Conservation (phyloP, 202 grass and related monocot genomes). For the Brachypodium distachyon region DNA sequence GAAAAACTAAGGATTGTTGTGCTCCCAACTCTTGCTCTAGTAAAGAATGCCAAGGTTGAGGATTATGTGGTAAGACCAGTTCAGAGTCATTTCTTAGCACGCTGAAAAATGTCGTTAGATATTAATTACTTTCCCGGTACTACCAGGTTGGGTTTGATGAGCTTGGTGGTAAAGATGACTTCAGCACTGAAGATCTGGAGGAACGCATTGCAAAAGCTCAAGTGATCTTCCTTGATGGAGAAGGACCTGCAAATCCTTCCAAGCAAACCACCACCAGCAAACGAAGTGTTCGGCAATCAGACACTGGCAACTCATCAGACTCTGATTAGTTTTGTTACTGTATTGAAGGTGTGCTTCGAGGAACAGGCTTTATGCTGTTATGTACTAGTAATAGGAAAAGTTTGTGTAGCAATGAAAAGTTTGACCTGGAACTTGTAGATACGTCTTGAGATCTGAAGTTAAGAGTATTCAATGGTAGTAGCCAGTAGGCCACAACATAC, state of each 20-base stretch:
- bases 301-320: conserved; percentile 53
- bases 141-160: conserved; percentile 87
- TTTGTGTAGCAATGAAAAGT: background rate
- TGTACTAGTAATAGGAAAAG: background rate
- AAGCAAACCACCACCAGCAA: conserved; percentile 26
- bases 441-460: background rate
- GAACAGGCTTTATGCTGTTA: conserved; percentile 1
- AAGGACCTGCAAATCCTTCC: conserved; percentile 37
- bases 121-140: background rate
- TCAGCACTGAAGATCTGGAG: conserved; percentile 65
- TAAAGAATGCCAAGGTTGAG: conserved; percentile 90
- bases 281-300: conserved; percentile 61
- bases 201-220: conserved; percentile 64
- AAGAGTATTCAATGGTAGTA: background rate
- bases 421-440: background rate
- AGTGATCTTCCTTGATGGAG: conserved; percentile 71
- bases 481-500: background rate
- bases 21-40: conserved; percentile 76
- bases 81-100: background rate
- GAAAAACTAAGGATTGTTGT: conserved; percentile 78
- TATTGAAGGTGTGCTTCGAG: background rate
- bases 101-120: background rate
- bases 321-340: conserved; percentile 47
- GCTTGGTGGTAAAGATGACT: conserved; percentile 84
- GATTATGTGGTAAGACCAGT: conserved; percentile 62